Base-by-base conservation (phyloP, 306 rosid species). In the Quercus variabilis region DNA sequence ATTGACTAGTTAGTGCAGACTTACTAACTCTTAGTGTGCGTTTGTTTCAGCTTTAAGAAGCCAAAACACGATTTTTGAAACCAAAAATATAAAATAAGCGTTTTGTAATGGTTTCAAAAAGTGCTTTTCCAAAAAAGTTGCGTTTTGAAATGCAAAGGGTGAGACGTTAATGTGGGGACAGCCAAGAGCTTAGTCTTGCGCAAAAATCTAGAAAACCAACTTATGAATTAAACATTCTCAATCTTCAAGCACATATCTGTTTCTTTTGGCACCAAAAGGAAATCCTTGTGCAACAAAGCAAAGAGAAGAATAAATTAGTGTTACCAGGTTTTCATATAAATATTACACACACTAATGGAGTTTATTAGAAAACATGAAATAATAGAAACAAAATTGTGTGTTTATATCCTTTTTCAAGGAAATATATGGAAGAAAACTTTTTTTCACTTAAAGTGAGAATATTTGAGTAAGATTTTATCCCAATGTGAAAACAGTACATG, bases 241-340 rank as follows among this genome's bases (percentile, higher is more conserved):
- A 79, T 94, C 97, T 84, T 94, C 99, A 65, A 90, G 88, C 77
- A 94, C 10, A 72, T 91, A 83, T 57, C 86, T 87, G 86, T 92
- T 94, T 90, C 94, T 92, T 85, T 97, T 90, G 76, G 97, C 97
- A 19, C 98, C 97, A 41, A 94, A 92, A 77, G 97, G 94, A 38
- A 92, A 56, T 82, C 98, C 86, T 94, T 92, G 97, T 6, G 76
- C 15, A 78, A 55, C 33, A 74, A 73, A 49, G 52, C 25, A 81
- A 81, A 72, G 71, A 35, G 74, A 35, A 55, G 73, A 52, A 72
- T 62, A 60, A 81, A 31, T 6, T 0, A 26, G 9, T 69, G 35
- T 21, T 20, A 4, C 46, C 2, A n/a, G 72, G 3, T 38, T 43
- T 18, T 12, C 23, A 43, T 8, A 30, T 71, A 35, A 68, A 65